A percentile compares a stretch with the other conserved stretches of the same genome.
Conservation (phyloP, 164 flowering plant species). For the Euptelea pleiosperma region DNA sequence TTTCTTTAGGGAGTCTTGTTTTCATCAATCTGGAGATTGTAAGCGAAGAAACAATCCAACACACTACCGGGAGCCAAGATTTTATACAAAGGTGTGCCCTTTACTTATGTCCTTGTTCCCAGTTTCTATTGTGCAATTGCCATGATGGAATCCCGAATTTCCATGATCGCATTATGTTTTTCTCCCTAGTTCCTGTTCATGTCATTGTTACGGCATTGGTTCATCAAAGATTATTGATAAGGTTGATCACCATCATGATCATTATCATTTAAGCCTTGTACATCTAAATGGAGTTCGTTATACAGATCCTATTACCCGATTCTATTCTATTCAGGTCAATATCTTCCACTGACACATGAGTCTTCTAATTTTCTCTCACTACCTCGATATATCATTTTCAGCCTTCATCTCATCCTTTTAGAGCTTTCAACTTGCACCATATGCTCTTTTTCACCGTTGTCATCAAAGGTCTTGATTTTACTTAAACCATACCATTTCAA, state of each 20-base stretch:
- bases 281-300: neutral
- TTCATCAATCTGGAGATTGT: conserved; percentile 87
- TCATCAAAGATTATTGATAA: neutral
- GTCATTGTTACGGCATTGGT: neutral
- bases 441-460: no score
- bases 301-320: neutral
- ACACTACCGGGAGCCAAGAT: conserved; percentile 90
- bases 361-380: no score
- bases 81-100: conserved; percentile 73
- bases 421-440: no score
- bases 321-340: no score
- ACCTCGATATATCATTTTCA: no score
- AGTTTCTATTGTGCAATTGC: neutral
- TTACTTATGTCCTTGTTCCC: neutral
- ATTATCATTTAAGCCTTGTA: neutral
- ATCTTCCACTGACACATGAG: no score
- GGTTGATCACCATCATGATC: neutral
- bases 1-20: conserved; percentile 93
- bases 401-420: no score
- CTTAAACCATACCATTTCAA: no score
- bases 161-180: neutral
- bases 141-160: neutral
- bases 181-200: neutral
- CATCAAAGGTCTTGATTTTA: no score
- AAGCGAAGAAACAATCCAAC: conserved; percentile 81